Evolutionary conservation across 2,329 filamentous ascomycete species (phyloP).

Genomic region (Stachybotrys echinatus): DNA sequence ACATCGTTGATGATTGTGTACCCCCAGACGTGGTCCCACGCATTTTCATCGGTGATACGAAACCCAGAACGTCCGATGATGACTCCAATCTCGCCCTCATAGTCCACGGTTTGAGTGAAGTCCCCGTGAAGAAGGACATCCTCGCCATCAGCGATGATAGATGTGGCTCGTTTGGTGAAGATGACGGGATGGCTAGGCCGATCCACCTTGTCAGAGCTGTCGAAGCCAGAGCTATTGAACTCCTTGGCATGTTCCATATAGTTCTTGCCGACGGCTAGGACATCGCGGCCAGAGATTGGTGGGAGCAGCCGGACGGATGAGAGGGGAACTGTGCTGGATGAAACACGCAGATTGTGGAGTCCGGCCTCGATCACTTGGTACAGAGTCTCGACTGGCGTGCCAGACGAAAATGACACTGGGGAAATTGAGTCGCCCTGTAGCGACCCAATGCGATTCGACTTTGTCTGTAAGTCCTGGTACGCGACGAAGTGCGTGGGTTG

Average conservation of each 20-base stretch:
- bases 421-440: slow-evolving; percentile 26
- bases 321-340: slow-evolving; percentile 16
- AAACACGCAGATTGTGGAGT: slow-evolving; percentile 30
- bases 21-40: slow-evolving; percentile 47
- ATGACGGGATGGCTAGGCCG: slow-evolving; percentile 49
- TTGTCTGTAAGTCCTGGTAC: too few species aligned
- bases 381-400: slow-evolving; percentile 37
- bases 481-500: too few species aligned
- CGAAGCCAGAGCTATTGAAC: slow-evolving; percentile 49
- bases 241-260: slow-evolving; percentile 52
- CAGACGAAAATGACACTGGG: slow-evolving; percentile 39
- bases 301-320: slow-evolving; percentile 36
- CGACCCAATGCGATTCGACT: too few species aligned
- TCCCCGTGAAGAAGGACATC: slow-evolving; percentile 37
- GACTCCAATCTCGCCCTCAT: slow-evolving; percentile 52
- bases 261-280: slow-evolving; percentile 53
- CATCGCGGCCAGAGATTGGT: slow-evolving; percentile 41
- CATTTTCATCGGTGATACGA: slow-evolving; percentile 35
- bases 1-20: slow-evolving; percentile 52
- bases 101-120: slow-evolving; percentile 46
- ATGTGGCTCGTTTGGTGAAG: slow-evolving; percentile 49
- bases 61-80: slow-evolving; percentile 47
- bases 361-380: slow-evolving; percentile 48
- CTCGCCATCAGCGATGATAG: slow-evolving; percentile 43
- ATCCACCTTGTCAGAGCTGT: slow-evolving; percentile 48